Base-by-base conservation (phyloP, 352 stramenopile genomes). In the Sclerospora graminicola region DNA sequence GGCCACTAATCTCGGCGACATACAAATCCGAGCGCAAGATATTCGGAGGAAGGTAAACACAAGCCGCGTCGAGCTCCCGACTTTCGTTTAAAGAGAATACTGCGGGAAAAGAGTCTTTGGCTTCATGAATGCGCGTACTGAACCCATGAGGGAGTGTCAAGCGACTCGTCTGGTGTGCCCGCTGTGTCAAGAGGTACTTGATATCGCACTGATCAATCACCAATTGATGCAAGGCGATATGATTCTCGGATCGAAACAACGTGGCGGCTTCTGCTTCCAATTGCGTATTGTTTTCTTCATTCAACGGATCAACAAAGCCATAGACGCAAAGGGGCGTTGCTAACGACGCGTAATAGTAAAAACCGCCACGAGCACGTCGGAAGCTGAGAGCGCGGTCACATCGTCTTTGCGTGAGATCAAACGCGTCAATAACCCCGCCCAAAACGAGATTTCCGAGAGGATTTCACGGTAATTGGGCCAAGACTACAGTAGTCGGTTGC, bases 121-220 rank as follows among this genome's bases (percentile, higher is more conserved):
- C 66, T 6, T 68, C 60, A 11, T 70, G 60, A 20, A 89, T 53
- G 1, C 69, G 67, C 28, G 63, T 68, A 38, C 75, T 89, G 8
- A 89, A 41, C 5, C 74, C 78, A 24, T 79, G 72, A 35, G 72
- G 87, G 10, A 89, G 66, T 28, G 73, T 87, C 11, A 89, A 69
- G 20, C 66, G 62, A 26, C 69, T 82, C 2, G 59, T 64, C 35
- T 84, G 68, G 14, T 84, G 47, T 31, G 63, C 45, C 7, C 70
- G 56, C 21, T 82, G 56, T 1, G 49, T 63, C 29, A 89, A 35
- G 11, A 89, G 37, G 18, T 65, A 66, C 6, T 61, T 69, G 9
- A 87, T 69, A 27, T 87, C 63, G 9, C 75, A 75, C 19, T 66
- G 58, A 9, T 60, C 64, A 21, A 85, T 63, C n/a, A 84, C 30